These are phyloP conservation scores for Solanum dulcamara DNA, from an alignment of 257 asterid genomes.

Conservation along the genomic window DNA sequence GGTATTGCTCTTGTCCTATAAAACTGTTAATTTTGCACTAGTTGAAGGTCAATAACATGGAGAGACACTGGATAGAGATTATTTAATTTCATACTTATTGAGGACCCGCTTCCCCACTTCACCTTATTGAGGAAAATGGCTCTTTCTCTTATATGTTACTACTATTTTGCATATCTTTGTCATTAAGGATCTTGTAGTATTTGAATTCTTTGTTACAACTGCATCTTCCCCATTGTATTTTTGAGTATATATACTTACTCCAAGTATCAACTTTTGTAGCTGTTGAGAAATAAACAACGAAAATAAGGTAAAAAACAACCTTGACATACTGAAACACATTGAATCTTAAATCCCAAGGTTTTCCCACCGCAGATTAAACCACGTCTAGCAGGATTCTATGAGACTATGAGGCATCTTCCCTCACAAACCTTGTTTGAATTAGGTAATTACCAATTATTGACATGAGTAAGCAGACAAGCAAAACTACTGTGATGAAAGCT, in stretches of 20 bases:
- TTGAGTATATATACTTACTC: not conserved
- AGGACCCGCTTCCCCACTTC: not conserved
- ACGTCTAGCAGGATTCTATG: not conserved
- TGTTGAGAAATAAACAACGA: not conserved
- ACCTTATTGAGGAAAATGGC: not conserved
- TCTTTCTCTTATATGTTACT: not conserved
- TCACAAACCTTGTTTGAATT: not conserved
- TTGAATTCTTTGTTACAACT: not conserved
- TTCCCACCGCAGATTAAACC: not conserved
- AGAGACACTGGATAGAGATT: not conserved
- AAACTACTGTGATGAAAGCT: not conserved
- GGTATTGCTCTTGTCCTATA: conserved; percentile 17
- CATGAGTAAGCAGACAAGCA: not conserved
- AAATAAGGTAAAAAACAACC: not conserved
- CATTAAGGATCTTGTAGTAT: not conserved
- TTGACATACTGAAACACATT: not conserved
- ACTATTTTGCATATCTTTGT: not conserved
- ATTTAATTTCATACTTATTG: not conserved
- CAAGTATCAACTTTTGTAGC: not conserved
- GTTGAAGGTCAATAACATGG: not conserved
- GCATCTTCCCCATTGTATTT: not conserved
- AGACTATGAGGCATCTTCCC: not conserved
- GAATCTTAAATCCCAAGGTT: not conserved
- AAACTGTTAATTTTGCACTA: not conserved
- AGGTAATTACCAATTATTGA: not conserved